Evolutionary conservation across 2,329 filamentous ascomycete species (phyloP), one percentile per base, ranked within the genome.

Genomic region (Coccinonectria pachysandricola): DNA sequence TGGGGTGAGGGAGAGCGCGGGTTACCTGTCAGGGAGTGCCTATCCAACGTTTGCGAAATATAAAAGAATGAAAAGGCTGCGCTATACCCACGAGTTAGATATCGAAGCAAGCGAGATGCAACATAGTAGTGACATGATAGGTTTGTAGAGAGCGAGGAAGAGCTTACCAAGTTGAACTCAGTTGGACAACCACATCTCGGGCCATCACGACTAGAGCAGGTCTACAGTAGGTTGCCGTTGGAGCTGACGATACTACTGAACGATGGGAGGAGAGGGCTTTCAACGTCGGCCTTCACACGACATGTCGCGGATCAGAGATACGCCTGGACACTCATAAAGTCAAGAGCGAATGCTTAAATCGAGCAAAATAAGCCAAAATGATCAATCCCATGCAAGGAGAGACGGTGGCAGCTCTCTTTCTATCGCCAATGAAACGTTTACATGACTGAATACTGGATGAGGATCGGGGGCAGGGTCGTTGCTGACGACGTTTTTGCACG

Each of bases 31-130:
- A 70, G 48, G 12, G 60, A 62, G 38, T 68, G 64, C 19, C 56
- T 55, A 31, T 67, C 58, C 8, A 67, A 43, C 6, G 55, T 61
- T 34, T 57, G 51, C 3, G 56, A 59, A 9, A 68, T 52, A 50
- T 64, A 69, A 21, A 61, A 42, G 43, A 69, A 66, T 3, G 64
- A 67, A 23, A 53, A 40, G 9, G 64, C 41, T 34, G 62, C 59
- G 42, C 65, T 70, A 17, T 1, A 15, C 6, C 3, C 15, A 28
- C 17, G 24, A 24, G 31, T 21, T 27, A 27, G 19, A 4, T 4
- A 16, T 24, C 8, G n/a, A 8, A 15, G 10, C 4, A 19, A 12
- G 6, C 10, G 15, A 19, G 17, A 14, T 12, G 17, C 15, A 13
- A 8, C 5, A 13, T 9, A 9, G 12, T 10, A 12, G 18, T 5